Evolutionary conservation across 345 rosid species (phyloP).

Genomic region (Microcos paniculata): DNA sequence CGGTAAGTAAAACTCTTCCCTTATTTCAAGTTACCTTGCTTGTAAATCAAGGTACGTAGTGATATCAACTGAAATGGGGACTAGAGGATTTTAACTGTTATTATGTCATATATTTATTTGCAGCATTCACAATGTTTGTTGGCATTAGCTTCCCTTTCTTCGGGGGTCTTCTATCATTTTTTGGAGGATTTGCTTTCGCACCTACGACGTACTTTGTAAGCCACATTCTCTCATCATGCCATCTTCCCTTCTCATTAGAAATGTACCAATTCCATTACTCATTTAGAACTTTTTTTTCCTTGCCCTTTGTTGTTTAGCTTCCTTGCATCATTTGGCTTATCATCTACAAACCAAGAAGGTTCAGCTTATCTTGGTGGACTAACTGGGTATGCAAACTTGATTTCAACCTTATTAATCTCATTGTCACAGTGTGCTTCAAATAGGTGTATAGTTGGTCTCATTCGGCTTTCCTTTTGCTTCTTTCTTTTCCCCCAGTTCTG

Average conservation of each 20-base stretch:
- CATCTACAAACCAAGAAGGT: conserved; percentile 53
- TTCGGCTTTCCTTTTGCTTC: too few relatives aligned
- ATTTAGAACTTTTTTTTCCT: not conserved
- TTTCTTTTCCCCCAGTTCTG: conserved; percentile 59
- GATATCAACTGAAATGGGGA: not conserved
- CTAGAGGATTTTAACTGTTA: too few relatives aligned
- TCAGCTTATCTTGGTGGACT: conserved; percentile 62
- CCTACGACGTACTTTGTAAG: conserved; percentile 82
- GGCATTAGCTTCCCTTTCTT: conserved; percentile 77
- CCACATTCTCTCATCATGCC: not conserved
- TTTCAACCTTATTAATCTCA: not conserved
- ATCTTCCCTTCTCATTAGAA: not conserved
- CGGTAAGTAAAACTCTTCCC: conserved; percentile 32
- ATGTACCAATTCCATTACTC: not conserved
- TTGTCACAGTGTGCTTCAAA: conserved; percentile 1
- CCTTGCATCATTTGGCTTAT: conserved; percentile 72
- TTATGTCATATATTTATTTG: too few relatives aligned
- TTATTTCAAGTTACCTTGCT: not conserved
- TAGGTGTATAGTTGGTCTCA: too few relatives aligned
- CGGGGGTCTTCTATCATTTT: conserved; percentile 58
- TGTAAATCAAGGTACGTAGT: too few relatives aligned
- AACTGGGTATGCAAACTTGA: conserved; percentile 57
- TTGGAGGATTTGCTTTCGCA: conserved; percentile 85
- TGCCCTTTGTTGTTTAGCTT: conserved; percentile 37
- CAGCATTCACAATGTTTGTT: conserved; percentile 69